phyloP scores from a whole-genome alignment of 345 rosid species.

The Acer negundo region DNA sequence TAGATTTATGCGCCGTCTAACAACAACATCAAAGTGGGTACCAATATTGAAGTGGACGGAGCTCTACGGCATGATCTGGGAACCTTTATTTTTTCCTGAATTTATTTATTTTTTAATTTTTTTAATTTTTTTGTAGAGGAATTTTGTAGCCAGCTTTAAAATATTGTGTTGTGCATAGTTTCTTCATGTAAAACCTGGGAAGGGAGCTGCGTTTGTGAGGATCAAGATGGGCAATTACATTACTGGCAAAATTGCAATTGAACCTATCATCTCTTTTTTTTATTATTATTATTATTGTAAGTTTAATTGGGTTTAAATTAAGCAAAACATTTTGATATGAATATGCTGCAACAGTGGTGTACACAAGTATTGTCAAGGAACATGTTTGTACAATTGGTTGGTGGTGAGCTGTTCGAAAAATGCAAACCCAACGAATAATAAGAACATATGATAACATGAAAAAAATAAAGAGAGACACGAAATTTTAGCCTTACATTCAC shows the following conservation, averaged over 20 bases:
- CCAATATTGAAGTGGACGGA: slow-evolving; percentile 81
- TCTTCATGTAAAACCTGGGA: slow-evolving; percentile 97
- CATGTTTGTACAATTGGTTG: too few species aligned
- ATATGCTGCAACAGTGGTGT: too few species aligned
- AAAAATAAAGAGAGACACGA: too few species aligned
- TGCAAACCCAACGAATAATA: too few species aligned
- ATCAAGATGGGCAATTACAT: slow-evolving; percentile 79
- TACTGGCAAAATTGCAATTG: slow-evolving; percentile 36
- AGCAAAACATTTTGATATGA: too few species aligned
- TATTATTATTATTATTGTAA: too few species aligned
- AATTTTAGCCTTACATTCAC: too few species aligned
- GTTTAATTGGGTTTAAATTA: too few species aligned
- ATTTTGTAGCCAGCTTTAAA: not conserved
- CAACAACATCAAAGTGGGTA: slow-evolving; percentile 89
- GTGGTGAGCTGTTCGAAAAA: too few species aligned
- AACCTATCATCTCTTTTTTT: not conserved
- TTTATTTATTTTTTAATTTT: too few species aligned
- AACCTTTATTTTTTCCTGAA: slow-evolving; percentile 17
- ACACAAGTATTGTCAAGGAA: too few species aligned
- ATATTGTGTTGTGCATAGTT: slow-evolving; percentile 49
- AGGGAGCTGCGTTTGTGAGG: slow-evolving; percentile 94
- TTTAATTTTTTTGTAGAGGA: not conserved
- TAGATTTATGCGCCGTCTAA: slow-evolving; percentile 65
- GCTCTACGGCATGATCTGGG: slow-evolving; percentile 91
- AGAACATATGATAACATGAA: too few species aligned